phyloP scores from a whole-genome alignment of 768 basidiomycete genomes.

The Lyophyllum atratum region DNA sequence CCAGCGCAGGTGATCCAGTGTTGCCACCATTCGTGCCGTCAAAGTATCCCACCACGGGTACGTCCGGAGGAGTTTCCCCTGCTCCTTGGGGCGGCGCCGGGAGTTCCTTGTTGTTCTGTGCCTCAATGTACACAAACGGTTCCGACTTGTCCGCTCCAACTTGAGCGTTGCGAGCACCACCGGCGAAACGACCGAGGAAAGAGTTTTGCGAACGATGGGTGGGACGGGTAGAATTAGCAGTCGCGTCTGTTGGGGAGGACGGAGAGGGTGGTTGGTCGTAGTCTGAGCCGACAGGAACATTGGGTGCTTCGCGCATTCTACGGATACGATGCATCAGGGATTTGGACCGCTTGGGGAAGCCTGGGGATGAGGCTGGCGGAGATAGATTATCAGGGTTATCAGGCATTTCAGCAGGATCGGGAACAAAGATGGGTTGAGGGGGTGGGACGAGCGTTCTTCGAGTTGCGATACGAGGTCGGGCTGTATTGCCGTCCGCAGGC shows the following conservation, averaged over 20 bases:
- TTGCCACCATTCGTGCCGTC: slow-evolving; percentile 34
- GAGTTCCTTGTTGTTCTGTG: slow-evolving; percentile 58
- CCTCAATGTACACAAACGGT: slow-evolving; percentile 69
- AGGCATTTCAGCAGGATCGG: slow-evolving; percentile 45
- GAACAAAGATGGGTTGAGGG: slow-evolving; percentile 80
- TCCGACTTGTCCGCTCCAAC: slow-evolving; percentile 45
- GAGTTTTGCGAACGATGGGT: slow-evolving; percentile 76
- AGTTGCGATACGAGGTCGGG: slow-evolving; percentile 35
- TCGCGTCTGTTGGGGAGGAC: slow-evolving; percentile 34
- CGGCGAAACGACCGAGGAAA: slow-evolving; percentile 73
- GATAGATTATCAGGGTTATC: slow-evolving; percentile 34
- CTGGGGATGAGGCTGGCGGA: slow-evolving; percentile 45
- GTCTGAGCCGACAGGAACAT: slow-evolving; percentile 65
- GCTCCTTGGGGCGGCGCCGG: slow-evolving; percentile 41
- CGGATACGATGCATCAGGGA: slow-evolving; percentile 88
- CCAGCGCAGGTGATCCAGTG: slow-evolving; percentile 45
- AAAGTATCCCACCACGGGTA: slow-evolving; percentile 53
- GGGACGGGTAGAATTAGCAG: slow-evolving; percentile 43
- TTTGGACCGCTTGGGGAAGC: slow-evolving; percentile 69
- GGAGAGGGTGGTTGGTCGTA: slow-evolving; percentile 44
- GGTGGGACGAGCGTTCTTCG: slow-evolving; percentile 69
- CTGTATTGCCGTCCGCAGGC: slow-evolving; percentile 17
- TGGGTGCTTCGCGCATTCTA: slow-evolving; percentile 85
- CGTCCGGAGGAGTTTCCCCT: slow-evolving; percentile 28
- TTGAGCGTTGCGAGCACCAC: slow-evolving; percentile 26